These are phyloP conservation scores for Aspergillus piperis DNA, from an alignment of 2,329 filamentous ascomycete species.

Conservation along the genomic window DNA sequence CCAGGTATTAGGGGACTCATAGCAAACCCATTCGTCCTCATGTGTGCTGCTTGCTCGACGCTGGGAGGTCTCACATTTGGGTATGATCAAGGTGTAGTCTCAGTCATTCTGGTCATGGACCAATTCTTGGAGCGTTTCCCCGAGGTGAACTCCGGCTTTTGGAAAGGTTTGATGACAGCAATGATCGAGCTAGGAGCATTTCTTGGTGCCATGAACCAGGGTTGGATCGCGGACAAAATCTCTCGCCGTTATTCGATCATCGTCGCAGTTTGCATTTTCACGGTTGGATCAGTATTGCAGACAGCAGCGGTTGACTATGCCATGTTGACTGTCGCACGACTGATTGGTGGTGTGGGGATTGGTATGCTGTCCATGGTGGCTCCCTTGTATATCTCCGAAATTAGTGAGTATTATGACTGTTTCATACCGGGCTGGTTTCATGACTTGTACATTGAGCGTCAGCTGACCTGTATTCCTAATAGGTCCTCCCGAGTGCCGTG, in stretches of 20 bases:
- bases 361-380: slow-evolving; percentile 54
- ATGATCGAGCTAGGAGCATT: slow-evolving; percentile 59
- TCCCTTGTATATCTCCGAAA: slow-evolving; percentile 57
- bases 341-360: slow-evolving; percentile 55
- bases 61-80: slow-evolving; percentile 55
- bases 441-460: not conserved
- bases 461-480: not conserved
- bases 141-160: slow-evolving; percentile 45
- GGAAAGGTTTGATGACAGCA: slow-evolving; percentile 53
- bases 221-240: slow-evolving; percentile 55
- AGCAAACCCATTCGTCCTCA: slow-evolving; percentile 51
- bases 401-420: slow-evolving; percentile 31
- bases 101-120: slow-evolving; percentile 54
- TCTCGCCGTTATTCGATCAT: slow-evolving; percentile 56
- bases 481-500: slow-evolving; percentile 51
- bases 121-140: slow-evolving; percentile 52
- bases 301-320: slow-evolving; percentile 53
- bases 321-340: slow-evolving; percentile 53
- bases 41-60: slow-evolving; percentile 55
- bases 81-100: slow-evolving; percentile 50
- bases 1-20: slow-evolving; percentile 51
- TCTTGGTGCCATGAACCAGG: slow-evolving; percentile 48
- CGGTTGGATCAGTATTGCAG: slow-evolving; percentile 54
- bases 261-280: slow-evolving; percentile 55
- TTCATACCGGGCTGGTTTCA: not conserved